Percentiles rank a stretch among this genome's conserved stretches.
Evolutionary conservation across 2,329 filamentous ascomycete species (phyloP).

Genomic region (Endocalyx cinctus): DNA sequence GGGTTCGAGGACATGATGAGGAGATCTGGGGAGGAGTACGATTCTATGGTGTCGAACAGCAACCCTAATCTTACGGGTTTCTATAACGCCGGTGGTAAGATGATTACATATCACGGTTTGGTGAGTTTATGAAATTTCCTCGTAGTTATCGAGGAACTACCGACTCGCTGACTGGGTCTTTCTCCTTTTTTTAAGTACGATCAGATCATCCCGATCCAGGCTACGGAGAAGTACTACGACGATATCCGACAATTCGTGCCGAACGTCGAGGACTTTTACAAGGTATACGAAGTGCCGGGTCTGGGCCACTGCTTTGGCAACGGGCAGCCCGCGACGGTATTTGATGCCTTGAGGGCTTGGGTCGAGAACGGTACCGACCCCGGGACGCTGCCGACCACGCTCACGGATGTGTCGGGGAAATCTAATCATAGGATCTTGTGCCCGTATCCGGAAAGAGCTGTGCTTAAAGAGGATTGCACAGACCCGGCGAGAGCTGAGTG

Average conservation of each 20-base stretch:
- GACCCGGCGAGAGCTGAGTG: background rate
- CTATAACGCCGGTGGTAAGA: slow-evolving; percentile 13
- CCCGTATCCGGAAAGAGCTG: slow-evolving; percentile 1
- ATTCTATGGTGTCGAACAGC: slow-evolving; percentile 7
- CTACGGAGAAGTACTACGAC: slow-evolving; percentile 12
- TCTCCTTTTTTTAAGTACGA: slow-evolving; percentile 14
- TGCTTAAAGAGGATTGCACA: background rate
- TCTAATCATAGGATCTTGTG: slow-evolving; percentile 1
- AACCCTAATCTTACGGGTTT: slow-evolving; percentile 15
- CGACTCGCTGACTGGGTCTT: too few species aligned
- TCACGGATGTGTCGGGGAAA: background rate
- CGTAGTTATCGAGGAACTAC: background rate
- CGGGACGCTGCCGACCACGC: background rate
- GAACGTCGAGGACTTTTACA: slow-evolving; percentile 12
- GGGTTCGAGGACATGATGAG: slow-evolving; percentile 10
- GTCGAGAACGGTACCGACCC: slow-evolving; percentile 13
- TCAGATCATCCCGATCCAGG: slow-evolving; percentile 12
- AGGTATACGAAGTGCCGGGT: slow-evolving; percentile 14
- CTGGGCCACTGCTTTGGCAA: slow-evolving; percentile 15
- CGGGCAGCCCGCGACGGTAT: slow-evolving; percentile 10
- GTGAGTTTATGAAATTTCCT: slow-evolving; percentile 6
- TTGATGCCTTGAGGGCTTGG: slow-evolving; percentile 11
- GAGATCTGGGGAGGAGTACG: slow-evolving; percentile 8
- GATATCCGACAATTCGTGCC: slow-evolving; percentile 6
- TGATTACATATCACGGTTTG: slow-evolving; percentile 40